Conservation (phyloP, 2,329 filamentous ascomycete genomes). For the Blastomyces percursus region DNA sequence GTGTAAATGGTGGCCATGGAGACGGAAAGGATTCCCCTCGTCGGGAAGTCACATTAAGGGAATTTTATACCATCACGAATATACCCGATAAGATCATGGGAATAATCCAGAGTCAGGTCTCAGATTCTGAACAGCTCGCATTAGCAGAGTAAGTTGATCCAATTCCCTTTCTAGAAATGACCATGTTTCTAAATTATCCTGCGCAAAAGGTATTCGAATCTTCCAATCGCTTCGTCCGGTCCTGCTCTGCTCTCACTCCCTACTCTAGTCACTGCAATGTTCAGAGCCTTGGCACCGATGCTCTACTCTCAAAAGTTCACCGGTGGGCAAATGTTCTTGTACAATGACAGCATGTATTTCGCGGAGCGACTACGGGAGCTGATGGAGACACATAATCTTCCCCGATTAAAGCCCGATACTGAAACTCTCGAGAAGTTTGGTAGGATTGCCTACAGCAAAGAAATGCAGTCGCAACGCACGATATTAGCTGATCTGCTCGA, state of each 20-base stretch:
- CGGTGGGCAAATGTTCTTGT: slow-evolving; percentile 52
- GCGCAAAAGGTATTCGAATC: slow-evolving; percentile 20
- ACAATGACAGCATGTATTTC: slow-evolving; percentile 53
- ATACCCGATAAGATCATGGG: slow-evolving; percentile 65
- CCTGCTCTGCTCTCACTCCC: slow-evolving; percentile 36
- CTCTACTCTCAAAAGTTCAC: slow-evolving; percentile 36
- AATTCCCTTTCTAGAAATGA: not conserved
- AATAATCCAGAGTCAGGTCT: slow-evolving; percentile 32
- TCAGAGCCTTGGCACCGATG: slow-evolving; percentile 38
- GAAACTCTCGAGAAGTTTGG: slow-evolving; percentile 48
- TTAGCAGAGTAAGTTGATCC: slow-evolving; percentile 26
- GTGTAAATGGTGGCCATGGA: slow-evolving; percentile 17
- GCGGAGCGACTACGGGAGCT: slow-evolving; percentile 43
- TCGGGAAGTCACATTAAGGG: slow-evolving; percentile 64
- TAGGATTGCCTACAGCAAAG: slow-evolving; percentile 50
- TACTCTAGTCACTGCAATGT: slow-evolving; percentile 40
- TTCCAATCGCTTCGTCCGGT: slow-evolving; percentile 32
- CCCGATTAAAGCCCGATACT: slow-evolving; percentile 44
- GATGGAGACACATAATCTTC: slow-evolving; percentile 35
- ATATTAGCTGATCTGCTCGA: slow-evolving; percentile 53
- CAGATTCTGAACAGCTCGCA: slow-evolving; percentile 31
- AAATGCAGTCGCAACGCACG: slow-evolving; percentile 55
- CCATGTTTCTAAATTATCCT: slow-evolving; percentile 5
- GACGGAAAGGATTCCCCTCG: slow-evolving; percentile 15
- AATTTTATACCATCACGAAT: slow-evolving; percentile 79